These are phyloP conservation scores for Solanum chmielewskii DNA, from an alignment of 257 asterid species.

Conservation along the genomic window DNA sequence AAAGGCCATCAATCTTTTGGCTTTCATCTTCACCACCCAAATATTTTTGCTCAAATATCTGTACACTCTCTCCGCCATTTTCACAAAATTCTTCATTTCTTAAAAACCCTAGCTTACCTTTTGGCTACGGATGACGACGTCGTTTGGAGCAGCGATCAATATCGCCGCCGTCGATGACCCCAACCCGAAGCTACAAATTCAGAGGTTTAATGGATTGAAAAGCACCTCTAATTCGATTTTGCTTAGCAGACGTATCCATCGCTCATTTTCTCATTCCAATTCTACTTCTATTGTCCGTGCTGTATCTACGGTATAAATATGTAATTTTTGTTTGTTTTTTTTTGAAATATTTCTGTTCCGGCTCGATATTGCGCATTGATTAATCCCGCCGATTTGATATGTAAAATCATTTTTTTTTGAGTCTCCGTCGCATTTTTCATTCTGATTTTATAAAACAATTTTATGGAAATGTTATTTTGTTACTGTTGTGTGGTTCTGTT, in stretches of 20 bases:
- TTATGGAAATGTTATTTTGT: not conserved
- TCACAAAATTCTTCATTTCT: not conserved
- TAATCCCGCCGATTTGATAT: not conserved
- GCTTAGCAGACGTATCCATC: slow-evolving; percentile 20
- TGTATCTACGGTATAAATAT: slow-evolving; percentile 48
- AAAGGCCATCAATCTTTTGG: not conserved
- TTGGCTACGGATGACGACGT: slow-evolving; percentile 21
- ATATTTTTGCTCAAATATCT: not conserved
- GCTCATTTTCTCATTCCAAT: slow-evolving; percentile 8
- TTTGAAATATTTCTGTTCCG: not conserved
- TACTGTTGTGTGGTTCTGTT: not conserved
- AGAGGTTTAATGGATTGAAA: slow-evolving; percentile 17
- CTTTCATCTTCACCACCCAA: not conserved
- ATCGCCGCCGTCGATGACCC: not conserved
- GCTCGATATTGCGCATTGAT: not conserved
- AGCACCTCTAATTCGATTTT: slow-evolving; percentile 18
- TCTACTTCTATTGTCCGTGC: slow-evolving; percentile 45
- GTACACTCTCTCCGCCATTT: not conserved
- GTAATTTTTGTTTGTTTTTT: too few relatives aligned
- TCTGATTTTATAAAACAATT: not conserved
- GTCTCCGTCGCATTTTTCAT: not conserved
- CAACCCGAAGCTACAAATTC: slow-evolving; percentile 8
- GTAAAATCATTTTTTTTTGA: not conserved
- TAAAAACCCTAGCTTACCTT: not conserved
- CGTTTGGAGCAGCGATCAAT: slow-evolving; percentile 18